Percentiles rank a stretch among this genome's conserved stretches.
These are phyloP conservation scores for Tricholoma sp. DNA, from an alignment of 768 basidiomycete species.

Conservation along the genomic window DNA sequence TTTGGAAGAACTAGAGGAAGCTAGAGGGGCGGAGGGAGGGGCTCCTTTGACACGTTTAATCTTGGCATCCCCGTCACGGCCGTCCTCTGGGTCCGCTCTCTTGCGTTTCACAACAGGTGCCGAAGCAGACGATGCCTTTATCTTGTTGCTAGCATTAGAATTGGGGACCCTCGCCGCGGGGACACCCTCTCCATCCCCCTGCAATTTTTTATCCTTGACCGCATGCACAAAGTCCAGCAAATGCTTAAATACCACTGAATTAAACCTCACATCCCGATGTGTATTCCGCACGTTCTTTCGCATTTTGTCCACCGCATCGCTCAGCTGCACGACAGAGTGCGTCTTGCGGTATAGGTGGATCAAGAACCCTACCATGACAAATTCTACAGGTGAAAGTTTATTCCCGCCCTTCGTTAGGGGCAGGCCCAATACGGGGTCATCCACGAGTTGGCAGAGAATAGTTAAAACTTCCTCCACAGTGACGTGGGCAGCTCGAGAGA, in stretches of 20 bases:
- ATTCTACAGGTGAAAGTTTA: slow-evolving; percentile 36
- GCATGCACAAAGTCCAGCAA: slow-evolving; percentile 6
- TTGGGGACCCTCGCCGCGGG: neutral
- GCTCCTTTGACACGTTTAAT: neutral
- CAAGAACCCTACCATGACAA: slow-evolving; percentile 39
- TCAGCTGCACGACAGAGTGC: slow-evolving; percentile 35
- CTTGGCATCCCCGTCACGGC: neutral
- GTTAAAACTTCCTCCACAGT: slow-evolving; percentile 9
- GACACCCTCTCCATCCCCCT: neutral
- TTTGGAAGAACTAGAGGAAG: neutral
- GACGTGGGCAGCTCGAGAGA: neutral
- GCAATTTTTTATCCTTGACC: slow-evolving; percentile 1
- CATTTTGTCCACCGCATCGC: slow-evolving; percentile 34
- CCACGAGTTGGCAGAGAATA: slow-evolving; percentile 16
- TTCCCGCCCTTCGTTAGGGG: slow-evolving; percentile 13
- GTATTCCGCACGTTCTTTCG: slow-evolving; percentile 8
- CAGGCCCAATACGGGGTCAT: slow-evolving; percentile 6
- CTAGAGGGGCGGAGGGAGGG: neutral
- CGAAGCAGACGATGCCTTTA: neutral
- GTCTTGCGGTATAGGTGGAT: slow-evolving; percentile 29
- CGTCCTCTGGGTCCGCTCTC: neutral
- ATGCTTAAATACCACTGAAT: slow-evolving; percentile 6
- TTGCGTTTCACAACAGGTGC: neutral
- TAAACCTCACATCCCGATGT: neutral
- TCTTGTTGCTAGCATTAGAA: neutral